A percentile compares a stretch with the other conserved stretches of the same genome.
Conservation (phyloP, 2,329 filamentous ascomycete species). For the Alternaria dauci region DNA sequence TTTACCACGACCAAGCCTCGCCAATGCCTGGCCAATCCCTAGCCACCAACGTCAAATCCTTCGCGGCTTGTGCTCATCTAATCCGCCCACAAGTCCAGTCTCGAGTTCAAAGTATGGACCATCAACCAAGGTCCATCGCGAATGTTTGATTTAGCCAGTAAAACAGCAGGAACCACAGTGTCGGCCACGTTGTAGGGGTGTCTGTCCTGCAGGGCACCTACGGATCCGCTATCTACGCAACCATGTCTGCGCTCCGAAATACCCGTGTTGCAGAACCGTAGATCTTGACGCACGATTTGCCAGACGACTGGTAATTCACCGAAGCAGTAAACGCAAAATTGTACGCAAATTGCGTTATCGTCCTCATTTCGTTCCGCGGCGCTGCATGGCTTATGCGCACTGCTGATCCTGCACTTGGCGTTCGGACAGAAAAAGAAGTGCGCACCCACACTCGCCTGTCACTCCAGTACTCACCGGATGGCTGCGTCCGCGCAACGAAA, state of each 20-base stretch:
- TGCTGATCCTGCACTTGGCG: neutral
- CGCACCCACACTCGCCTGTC: neutral
- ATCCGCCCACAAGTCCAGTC: neutral
- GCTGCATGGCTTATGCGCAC: slow-evolving; percentile 5
- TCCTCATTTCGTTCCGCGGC: neutral
- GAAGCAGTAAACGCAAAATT: neutral
- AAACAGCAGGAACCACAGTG: neutral
- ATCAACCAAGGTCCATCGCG: neutral
- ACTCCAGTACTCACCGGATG: neutral
- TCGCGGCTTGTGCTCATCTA: slow-evolving; percentile 5
- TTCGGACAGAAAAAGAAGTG: neutral
- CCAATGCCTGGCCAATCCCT: slow-evolving; percentile 12
- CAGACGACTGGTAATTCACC: neutral
- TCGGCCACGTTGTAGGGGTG: neutral
- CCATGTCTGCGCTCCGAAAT: neutral
- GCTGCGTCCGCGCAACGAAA: neutral
- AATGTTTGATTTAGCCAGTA: neutral
- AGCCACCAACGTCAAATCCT: neutral
- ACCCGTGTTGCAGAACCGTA: neutral
- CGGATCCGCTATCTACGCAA: neutral
- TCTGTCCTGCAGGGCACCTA: neutral
- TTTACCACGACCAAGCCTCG: slow-evolving; percentile 13
- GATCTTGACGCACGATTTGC: neutral
- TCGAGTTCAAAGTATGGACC: neutral
- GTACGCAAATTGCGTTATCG: slow-evolving; percentile 14